Evolutionary conservation across 441 rosid species (phyloP), one percentile per base, ranked within the genome.

Genomic region (Biscutella laevigata): DNA sequence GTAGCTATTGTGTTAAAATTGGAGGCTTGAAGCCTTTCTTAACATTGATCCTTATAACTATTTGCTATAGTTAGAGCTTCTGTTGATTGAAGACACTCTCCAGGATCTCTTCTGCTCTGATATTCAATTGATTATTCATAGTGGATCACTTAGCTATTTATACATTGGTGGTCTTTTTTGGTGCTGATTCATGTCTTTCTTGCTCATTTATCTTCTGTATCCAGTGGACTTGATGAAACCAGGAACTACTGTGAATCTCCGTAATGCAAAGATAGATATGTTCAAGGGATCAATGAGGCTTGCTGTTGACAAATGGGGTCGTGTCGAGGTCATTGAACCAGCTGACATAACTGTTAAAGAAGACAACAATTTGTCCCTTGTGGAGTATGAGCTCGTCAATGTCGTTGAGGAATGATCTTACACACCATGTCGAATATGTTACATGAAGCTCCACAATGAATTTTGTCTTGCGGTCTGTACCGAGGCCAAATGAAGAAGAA

Each of bases 361-460:
- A 3, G 80, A 73, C 19, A 72, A 70, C 67, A 72, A 77, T 71
- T 85, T 89, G 22, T 86, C 97, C 20, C 71, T 78, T 35, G 88
- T 87, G 2, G 80, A 77, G 75, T 77, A 74, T 29, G 83, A 77
- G 72, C 62, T 77, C 20, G 76, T 74, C 58, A 74, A 53, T 57
- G 72, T 74, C 10, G 67, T 11, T 14, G 75, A 17, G 10, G 72
- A 64, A 61, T 77, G 73, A 74, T 57, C 32, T 54, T 13, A 4
- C 11, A 20, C 21, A 14, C n/a, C 2, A 12, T 40, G 30, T 33
- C 35, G 36, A 20, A 15, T 38, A 37, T 61, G 54, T 58, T 37
- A 38, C 29, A 8, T 47, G 16, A 39, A 37, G 45, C 14, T 16
- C 45, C 49, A 26, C 43, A 12, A 27, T 32, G 24, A 27, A 7